A percentile compares a stretch with the other conserved stretches of the same genome.
These are phyloP conservation scores for Salicornia ramosissima DNA, from an alignment of 148 eudicot species.

Conservation along the genomic window DNA sequence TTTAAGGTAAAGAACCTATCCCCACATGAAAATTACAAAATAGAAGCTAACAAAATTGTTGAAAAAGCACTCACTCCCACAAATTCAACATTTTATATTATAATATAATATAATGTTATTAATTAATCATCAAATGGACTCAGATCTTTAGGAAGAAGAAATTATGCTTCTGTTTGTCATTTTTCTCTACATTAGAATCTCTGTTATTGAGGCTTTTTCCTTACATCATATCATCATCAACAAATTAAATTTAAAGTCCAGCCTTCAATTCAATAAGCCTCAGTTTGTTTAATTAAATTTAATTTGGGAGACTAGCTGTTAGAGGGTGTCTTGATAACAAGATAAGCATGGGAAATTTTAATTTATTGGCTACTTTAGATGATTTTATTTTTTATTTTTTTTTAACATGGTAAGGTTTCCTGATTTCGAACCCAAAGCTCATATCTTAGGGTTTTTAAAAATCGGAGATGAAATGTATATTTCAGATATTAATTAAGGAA, in stretches of 20 bases:
- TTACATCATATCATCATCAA: conserved; percentile 31
- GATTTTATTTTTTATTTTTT: too few relatives aligned
- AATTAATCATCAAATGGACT: conserved; percentile 26
- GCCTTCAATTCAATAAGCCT: conserved; percentile 1
- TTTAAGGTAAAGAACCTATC: conserved; percentile 21
- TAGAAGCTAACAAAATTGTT: conserved; percentile 30
- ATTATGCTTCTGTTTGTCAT: conserved; percentile 54
- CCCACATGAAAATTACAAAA: conserved; percentile 30
- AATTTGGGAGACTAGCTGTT: conserved; percentile 32
- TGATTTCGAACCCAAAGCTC: too few relatives aligned
- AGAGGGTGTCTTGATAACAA: conserved; percentile 38
- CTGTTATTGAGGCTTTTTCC: conserved; percentile 29
- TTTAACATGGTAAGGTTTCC: too few relatives aligned
- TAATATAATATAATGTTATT: not conserved
- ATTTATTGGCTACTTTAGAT: not conserved
- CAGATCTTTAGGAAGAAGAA: conserved; percentile 47
- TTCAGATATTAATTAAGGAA: too few relatives aligned
- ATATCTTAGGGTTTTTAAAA: too few relatives aligned
- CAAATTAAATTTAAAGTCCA: conserved; percentile 27
- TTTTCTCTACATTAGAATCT: conserved; percentile 40
- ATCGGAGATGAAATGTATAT: too few relatives aligned
- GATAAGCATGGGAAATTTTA: conserved; percentile 30
- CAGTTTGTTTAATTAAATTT: conserved; percentile 10
- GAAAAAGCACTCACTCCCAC: conserved; percentile 24
- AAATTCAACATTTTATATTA: conserved; percentile 26